A percentile compares a stretch with the other conserved stretches of the same genome.
These are phyloP conservation scores for Kazachstania bromeliacearum DNA, from an alignment of 805 yeast genomes.

Conservation along the genomic window DNA sequence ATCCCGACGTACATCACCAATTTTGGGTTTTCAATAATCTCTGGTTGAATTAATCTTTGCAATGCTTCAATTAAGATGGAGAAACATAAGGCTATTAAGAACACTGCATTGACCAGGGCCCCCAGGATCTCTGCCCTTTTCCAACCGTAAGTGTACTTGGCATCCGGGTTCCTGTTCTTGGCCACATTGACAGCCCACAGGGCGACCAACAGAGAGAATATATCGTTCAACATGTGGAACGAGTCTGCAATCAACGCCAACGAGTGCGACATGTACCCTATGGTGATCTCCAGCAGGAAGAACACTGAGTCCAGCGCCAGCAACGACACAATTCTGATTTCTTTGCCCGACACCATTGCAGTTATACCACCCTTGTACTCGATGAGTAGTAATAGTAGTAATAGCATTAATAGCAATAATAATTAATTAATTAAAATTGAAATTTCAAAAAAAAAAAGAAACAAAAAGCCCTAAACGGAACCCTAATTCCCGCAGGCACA, in stretches of 20 bases:
- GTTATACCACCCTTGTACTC: too few species aligned
- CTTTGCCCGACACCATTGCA: conserved; percentile 35
- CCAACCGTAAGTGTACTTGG: conserved; percentile 94
- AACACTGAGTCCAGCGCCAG: conserved; percentile 69
- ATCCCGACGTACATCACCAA: conserved; percentile 73
- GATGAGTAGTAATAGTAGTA: too few species aligned
- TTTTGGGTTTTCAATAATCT: conserved; percentile 69
- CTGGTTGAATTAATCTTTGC: conserved; percentile 79
- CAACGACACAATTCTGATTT: conserved; percentile 60
- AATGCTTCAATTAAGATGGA: conserved; percentile 88
- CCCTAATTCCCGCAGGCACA: too few species aligned
- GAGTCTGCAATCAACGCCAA: conserved; percentile 93
- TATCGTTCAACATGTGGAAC: conserved; percentile 95
- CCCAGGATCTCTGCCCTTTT: conserved; percentile 95
- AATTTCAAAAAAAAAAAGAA: too few species aligned
- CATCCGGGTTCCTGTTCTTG: conserved; percentile 68
- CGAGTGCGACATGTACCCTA: conserved; percentile 89
- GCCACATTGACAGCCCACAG: conserved; percentile 95
- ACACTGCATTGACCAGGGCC: conserved; percentile 89
- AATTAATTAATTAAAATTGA: too few species aligned
- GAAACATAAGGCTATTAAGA: conserved; percentile 82
- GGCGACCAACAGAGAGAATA: conserved; percentile 80
- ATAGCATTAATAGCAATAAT: too few species aligned
- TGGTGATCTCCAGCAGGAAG: conserved; percentile 74
- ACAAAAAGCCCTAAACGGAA: too few species aligned